A percentile compares a stretch with the other conserved stretches of the same genome.
Evolutionary conservation across 495 filamentous ascomycete genomes (phyloP).

Genomic region (Saxophila tyrrhenica): DNA sequence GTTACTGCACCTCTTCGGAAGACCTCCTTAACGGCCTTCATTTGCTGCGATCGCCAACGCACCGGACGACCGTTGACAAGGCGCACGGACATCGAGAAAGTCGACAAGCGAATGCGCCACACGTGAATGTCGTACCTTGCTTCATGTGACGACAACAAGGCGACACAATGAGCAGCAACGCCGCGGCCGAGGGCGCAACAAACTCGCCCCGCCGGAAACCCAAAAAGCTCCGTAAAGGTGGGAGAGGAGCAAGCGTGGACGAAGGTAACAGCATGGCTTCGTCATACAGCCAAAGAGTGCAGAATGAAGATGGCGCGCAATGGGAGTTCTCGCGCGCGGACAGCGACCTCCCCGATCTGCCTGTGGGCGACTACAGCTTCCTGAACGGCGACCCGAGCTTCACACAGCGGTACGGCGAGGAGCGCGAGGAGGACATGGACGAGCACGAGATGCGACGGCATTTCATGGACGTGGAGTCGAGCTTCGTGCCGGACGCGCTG

Average conservation of each 20-base stretch:
- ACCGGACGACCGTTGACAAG: background rate
- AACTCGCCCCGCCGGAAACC: slow-evolving; percentile 5
- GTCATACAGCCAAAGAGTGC: background rate
- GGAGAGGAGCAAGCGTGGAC: slow-evolving; percentile 9
- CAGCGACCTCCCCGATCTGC: slow-evolving; percentile 12
- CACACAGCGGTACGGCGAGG: background rate
- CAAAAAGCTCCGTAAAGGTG: slow-evolving; percentile 11
- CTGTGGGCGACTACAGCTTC: slow-evolving; percentile 13
- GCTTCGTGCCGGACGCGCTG: slow-evolving; percentile 54
- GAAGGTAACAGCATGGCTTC: background rate
- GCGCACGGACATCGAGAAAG: background rate
- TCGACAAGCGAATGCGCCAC: background rate
- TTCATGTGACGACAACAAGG: background rate
- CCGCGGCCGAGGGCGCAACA: background rate
- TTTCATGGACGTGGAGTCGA: slow-evolving; percentile 79
- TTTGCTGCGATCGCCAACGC: background rate
- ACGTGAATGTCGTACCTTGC: background rate
- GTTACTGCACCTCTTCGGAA: background rate
- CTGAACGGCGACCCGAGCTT: slow-evolving; percentile 5
- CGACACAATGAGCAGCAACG: background rate
- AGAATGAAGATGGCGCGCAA: background rate
- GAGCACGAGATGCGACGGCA: slow-evolving; percentile 54
- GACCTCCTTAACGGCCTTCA: background rate
- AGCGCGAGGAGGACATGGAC: slow-evolving; percentile 2
- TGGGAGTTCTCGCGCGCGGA: slow-evolving; percentile 11